Evolutionary conservation across 1,139 yeast species (phyloP).

Genomic region (Nakaseomyces nivariensis): DNA sequence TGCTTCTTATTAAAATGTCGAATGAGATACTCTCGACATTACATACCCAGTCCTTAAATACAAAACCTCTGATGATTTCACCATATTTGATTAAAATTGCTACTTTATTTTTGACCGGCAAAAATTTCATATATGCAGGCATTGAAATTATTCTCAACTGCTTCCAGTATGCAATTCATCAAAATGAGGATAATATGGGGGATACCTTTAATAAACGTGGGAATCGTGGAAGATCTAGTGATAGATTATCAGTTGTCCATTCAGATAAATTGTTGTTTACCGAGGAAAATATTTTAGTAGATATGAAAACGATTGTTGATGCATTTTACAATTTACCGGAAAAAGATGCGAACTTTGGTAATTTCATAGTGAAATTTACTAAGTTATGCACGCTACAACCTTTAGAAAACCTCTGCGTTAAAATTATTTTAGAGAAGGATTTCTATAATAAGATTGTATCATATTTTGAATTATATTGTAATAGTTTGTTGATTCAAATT

Average conservation of each 20-base stretch:
- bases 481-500: slow-evolving; percentile 27
- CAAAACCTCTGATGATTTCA: background rate
- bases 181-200: background rate
- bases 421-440: slow-evolving; percentile 12
- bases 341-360: slow-evolving; percentile 20
- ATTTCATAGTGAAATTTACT: slow-evolving; percentile 20
- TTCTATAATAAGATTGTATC: slow-evolving; percentile 15
- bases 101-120: slow-evolving; percentile 6
- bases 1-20: background rate
- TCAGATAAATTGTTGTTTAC: background rate
- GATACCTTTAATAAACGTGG: background rate
- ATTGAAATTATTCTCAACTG: slow-evolving; percentile 17
- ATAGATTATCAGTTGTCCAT: background rate
- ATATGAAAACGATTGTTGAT: slow-evolving; percentile 6
- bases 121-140: slow-evolving; percentile 17
- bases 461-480: slow-evolving; percentile 24
- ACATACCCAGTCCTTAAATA: background rate
- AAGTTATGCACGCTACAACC: slow-evolving; percentile 19
- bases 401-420: slow-evolving; percentile 14
- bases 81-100: slow-evolving; percentile 4
- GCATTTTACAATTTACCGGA: slow-evolving; percentile 17
- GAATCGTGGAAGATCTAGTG: background rate
- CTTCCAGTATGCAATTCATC: slow-evolving; percentile 10
- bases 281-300: background rate
- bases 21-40: background rate